Conservation (phyloP, 2,329 filamentous ascomycete species). For the Arachnomyces sp. region DNA sequence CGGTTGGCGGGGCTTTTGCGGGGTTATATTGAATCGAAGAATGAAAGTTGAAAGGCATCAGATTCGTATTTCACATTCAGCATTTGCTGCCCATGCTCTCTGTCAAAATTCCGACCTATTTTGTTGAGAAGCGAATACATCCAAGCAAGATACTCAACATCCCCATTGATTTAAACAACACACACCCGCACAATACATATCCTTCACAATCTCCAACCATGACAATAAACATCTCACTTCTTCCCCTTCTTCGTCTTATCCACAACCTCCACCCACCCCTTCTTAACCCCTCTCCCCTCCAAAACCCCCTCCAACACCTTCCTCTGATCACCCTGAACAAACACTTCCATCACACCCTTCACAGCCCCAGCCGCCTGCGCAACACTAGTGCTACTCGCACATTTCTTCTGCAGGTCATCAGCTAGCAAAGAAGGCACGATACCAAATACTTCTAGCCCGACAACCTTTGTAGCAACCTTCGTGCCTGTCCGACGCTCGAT, state of each 20-base stretch:
- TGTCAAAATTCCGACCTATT: no score
- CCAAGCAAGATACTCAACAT: no score
- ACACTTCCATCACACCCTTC: constrained; percentile 56
- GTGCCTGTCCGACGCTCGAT: constrained; percentile 58
- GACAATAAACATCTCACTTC: neutral
- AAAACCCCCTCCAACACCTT: constrained; percentile 53
- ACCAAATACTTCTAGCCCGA: constrained; percentile 53
- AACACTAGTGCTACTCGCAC: constrained; percentile 59
- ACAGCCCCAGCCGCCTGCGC: constrained; percentile 54
- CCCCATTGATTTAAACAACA: no score
- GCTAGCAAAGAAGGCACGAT: constrained; percentile 53
- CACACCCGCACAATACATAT: no score
- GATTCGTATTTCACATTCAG: no score
- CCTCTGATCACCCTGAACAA: constrained; percentile 60
- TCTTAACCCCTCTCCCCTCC: constrained; percentile 49
- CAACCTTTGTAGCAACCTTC: constrained; percentile 57
- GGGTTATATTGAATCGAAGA: no score
- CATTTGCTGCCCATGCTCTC: no score
- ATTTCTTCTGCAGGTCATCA: constrained; percentile 59
- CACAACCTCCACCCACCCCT: constrained; percentile 54
- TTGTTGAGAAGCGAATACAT: no score
- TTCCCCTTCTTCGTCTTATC: constrained; percentile 63
- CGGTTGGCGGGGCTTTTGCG: no score
- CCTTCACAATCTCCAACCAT: no score
- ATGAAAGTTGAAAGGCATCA: no score